phyloP scores from a whole-genome alignment of 2,329 filamentous ascomycete genomes.

The Macrophomina phaseolina region DNA sequence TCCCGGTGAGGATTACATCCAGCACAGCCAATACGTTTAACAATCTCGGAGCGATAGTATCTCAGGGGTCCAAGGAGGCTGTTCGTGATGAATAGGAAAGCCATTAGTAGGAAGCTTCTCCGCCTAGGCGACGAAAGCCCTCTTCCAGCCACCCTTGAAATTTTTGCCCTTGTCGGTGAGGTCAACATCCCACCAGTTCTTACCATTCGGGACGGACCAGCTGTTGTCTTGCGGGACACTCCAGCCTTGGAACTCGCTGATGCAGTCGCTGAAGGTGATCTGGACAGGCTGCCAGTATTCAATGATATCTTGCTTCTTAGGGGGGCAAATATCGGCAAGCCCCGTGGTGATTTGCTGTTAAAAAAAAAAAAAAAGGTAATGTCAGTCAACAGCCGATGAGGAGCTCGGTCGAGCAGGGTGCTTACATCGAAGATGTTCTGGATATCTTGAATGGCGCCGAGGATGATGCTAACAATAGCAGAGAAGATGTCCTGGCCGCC shows the following conservation, averaged over 20 bases:
- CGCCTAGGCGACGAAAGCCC: background rate
- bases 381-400: background rate
- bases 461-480: background rate
- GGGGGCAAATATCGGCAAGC: background rate
- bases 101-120: background rate
- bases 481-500: background rate
- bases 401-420: background rate
- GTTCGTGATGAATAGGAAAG: background rate
- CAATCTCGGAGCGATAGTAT: background rate
- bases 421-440: background rate
- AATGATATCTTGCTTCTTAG: background rate
- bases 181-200: too few species aligned
- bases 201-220: too few species aligned
- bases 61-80: too few species aligned
- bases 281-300: background rate
- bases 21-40: background rate
- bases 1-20: background rate
- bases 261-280: background rate
- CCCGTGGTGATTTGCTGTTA: background rate
- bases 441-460: background rate
- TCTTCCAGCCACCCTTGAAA: background rate
- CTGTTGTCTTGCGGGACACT: background rate
- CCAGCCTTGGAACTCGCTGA: background rate
- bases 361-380: background rate
- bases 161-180: too few species aligned